Percentiles rank a stretch among this genome's conserved stretches.
Conservation (phyloP, 106 monocot species). For the Posidonia australis region DNA sequence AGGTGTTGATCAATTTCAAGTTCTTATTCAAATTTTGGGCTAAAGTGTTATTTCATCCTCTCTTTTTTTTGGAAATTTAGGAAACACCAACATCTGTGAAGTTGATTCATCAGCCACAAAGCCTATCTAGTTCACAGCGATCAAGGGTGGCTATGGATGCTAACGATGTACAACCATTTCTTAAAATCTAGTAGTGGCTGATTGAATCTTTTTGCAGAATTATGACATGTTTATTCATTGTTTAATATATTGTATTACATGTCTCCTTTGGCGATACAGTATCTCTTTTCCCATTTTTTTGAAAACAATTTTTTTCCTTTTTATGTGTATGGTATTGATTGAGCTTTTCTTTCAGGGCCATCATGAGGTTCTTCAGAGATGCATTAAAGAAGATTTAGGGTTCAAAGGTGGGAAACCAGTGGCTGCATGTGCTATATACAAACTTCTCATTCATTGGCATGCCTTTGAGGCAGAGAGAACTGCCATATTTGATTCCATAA, state of each 20-base stretch:
- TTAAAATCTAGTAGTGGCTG: not conserved
- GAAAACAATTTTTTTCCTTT: not conserved
- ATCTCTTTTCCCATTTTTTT: not conserved
- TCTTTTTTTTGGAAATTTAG: conserved; percentile 17
- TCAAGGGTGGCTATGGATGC: conserved; percentile 46
- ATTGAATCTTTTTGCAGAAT: not conserved
- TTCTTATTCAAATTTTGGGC: not conserved
- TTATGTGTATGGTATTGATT: not conserved
- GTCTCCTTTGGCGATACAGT: too few species aligned
- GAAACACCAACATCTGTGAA: conserved; percentile 67
- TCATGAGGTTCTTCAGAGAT: conserved; percentile 60
- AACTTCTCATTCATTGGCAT: conserved; percentile 64
- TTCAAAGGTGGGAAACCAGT: conserved; percentile 76
- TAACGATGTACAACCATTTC: conserved; percentile 48
- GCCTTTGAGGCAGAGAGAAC: conserved; percentile 83
- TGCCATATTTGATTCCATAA: conserved; percentile 62
- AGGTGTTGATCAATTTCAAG: not conserved
- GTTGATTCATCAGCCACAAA: conserved; percentile 30
- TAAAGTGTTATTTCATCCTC: not conserved
- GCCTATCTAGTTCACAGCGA: conserved; percentile 38
- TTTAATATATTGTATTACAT: too few species aligned
- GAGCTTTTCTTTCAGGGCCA: conserved; percentile 41
- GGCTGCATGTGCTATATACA: conserved; percentile 81
- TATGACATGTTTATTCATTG: too few species aligned
- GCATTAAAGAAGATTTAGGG: conserved; percentile 75